Conservation (phyloP, 805 yeast species). For the Jamesozyma piceae region DNA sequence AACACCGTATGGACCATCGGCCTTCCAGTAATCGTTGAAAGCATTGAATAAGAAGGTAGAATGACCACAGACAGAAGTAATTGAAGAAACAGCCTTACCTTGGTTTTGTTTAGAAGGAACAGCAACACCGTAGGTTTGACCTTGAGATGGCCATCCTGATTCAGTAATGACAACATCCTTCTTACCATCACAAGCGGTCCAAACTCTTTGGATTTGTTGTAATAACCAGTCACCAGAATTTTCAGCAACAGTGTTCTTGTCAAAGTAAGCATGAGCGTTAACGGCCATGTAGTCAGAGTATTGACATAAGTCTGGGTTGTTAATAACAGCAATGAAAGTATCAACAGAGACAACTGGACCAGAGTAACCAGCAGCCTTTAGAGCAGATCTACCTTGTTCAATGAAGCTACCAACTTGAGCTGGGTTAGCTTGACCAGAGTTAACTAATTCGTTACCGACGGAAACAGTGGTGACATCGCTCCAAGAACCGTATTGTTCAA, state of each 20-base stretch:
- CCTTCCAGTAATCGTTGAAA: conserved; percentile 82
- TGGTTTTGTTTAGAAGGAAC: conserved; percentile 75
- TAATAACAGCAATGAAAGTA: conserved; percentile 88
- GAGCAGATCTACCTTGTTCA: conserved; percentile 57
- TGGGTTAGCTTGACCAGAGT: conserved; percentile 69
- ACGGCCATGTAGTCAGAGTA: conserved; percentile 88
- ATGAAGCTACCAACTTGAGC: conserved; percentile 60
- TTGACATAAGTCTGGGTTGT: conserved; percentile 88
- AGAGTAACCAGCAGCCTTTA: conserved; percentile 72
- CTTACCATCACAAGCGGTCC: conserved; percentile 67
- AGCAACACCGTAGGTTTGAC: conserved; percentile 71
- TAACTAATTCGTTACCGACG: conserved; percentile 96
- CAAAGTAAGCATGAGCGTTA: conserved; percentile 97
- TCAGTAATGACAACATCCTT: conserved; percentile 77
- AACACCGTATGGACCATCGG: conserved; percentile 57
- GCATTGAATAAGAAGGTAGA: conserved; percentile 73
- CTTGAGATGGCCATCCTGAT: conserved; percentile 96
- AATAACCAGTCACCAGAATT: conserved; percentile 88
- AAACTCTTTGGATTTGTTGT: conserved; percentile 83
- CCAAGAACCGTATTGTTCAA: conserved; percentile 65
- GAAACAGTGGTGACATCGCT: conserved; percentile 66
- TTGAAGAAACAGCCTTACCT: conserved; percentile 58
- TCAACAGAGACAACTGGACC: conserved; percentile 94
- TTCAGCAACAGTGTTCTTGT: conserved; percentile 66
- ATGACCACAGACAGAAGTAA: conserved; percentile 55